A percentile compares a stretch with the other conserved stretches of the same genome.
phyloP scores from a whole-genome alignment of 1,284 basidiomycete species.

The Agaricales sp. region DNA sequence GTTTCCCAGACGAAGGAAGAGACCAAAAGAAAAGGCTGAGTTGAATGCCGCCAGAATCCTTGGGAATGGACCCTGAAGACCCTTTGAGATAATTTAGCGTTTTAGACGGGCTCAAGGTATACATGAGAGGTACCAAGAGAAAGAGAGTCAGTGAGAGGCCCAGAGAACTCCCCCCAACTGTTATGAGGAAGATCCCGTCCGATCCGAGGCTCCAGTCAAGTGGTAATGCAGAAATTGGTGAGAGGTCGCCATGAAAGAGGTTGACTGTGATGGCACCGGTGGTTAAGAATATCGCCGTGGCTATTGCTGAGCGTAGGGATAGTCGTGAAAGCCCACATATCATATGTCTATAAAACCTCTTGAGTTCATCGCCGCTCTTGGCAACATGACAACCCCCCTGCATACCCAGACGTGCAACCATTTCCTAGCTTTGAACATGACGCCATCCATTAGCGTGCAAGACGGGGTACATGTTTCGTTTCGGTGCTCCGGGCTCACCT shows the following conservation, averaged over 20 bases:
- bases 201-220: background rate
- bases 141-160: background rate
- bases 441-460: too few species aligned
- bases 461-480: slow-evolving; percentile 6
- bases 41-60: slow-evolving; percentile 29
- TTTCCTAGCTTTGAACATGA: slow-evolving; percentile 32
- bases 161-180: background rate
- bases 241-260: background rate
- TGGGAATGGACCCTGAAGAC: slow-evolving; percentile 8
- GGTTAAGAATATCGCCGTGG: background rate
- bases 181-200: background rate
- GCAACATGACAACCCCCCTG: slow-evolving; percentile 2
- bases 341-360: slow-evolving; percentile 48
- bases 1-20: slow-evolving; percentile 46
- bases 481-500: slow-evolving; percentile 25
- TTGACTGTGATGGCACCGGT: background rate
- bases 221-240: slow-evolving; percentile 10
- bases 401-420: slow-evolving; percentile 51
- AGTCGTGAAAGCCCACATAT: slow-evolving; percentile 54
- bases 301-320: slow-evolving; percentile 35
- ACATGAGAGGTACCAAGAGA: background rate
- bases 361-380: background rate
- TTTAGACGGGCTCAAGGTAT: background rate
- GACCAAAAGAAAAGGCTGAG: slow-evolving; percentile 41
- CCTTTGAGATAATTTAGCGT: background rate